A percentile compares a stretch with the other conserved stretches of the same genome.
Evolutionary conservation across 2,329 filamentous ascomycete species (phyloP).

Genomic region (Colletotrichum falcatum): DNA sequence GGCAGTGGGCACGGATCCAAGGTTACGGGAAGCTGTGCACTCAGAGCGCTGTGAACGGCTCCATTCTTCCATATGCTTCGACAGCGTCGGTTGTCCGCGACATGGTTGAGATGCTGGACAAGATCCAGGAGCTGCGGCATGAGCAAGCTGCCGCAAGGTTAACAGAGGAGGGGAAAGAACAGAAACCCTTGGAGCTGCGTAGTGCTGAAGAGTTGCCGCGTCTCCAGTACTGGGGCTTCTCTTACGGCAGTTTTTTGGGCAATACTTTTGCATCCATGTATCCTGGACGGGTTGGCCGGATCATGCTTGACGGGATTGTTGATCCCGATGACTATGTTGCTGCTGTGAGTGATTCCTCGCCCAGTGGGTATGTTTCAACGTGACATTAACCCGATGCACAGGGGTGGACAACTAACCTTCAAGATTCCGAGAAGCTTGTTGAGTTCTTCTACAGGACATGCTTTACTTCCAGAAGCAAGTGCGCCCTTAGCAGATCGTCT

Average conservation of each 20-base stretch:
- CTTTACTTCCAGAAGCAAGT: constrained; percentile 47
- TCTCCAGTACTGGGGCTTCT: constrained; percentile 63
- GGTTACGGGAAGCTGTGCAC: constrained; percentile 49
- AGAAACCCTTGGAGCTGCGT: constrained; percentile 5
- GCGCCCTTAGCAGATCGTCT: constrained; percentile 45
- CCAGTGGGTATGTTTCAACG: too few species aligned
- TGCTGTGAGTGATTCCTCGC: constrained; percentile 44
- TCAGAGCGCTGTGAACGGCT: constrained; percentile 40
- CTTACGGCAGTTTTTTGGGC: constrained; percentile 56
- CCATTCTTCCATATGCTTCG: constrained; percentile 50
- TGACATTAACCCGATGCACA: constrained; percentile 36
- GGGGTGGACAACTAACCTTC: constrained; percentile 52
- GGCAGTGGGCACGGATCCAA: constrained; percentile 34
- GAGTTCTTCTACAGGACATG: constrained; percentile 53
- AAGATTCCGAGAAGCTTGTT: constrained; percentile 53
- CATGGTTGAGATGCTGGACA: constrained; percentile 59
- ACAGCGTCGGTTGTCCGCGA: constrained; percentile 56
- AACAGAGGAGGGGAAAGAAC: not conserved
- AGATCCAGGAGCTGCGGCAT: constrained; percentile 50
- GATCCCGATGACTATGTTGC: constrained; percentile 53
- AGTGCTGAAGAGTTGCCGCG: constrained; percentile 37
- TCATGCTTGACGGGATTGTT: constrained; percentile 56
- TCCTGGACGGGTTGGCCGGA: constrained; percentile 52
- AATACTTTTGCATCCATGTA: constrained; percentile 53
- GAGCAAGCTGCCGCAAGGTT: constrained; percentile 1